Percentiles rank a stretch among this genome's conserved stretches.
Conservation (phyloP, 176 grass and related monocot species). For the Chrysopogon serrulatus region DNA sequence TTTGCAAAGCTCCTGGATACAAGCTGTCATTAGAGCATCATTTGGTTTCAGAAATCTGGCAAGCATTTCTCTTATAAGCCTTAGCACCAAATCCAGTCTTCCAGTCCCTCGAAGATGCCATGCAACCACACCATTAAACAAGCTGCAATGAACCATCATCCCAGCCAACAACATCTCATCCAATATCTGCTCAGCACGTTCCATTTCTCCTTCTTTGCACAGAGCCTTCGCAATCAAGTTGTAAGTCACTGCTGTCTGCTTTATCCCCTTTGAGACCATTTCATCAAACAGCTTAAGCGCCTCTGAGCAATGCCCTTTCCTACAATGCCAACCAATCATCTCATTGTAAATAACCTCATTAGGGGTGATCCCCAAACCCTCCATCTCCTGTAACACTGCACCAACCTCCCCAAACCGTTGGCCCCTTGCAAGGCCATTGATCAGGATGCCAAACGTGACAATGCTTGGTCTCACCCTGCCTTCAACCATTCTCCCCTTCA, state of each 20-base stretch:
- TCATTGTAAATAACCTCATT: constrained; percentile 88
- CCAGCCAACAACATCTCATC: constrained; percentile 70
- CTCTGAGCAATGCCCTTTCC: constrained; percentile 37
- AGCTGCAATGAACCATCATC: constrained; percentile 54
- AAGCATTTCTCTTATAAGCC: constrained; percentile 58
- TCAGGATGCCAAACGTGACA: constrained; percentile 74
- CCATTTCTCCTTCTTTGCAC: constrained; percentile 70
- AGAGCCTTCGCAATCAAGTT: constrained; percentile 58
- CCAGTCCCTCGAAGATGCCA: constrained; percentile 45
- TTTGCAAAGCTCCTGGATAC: constrained; percentile 60
- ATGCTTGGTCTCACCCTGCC: constrained; percentile 46
- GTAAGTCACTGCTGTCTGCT: constrained; percentile 67
- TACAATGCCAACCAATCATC: constrained; percentile 75
- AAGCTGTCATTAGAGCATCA: constrained; percentile 72
- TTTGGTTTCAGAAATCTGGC: constrained; percentile 69
- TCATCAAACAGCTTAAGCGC: constrained; percentile 53
- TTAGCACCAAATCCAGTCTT: constrained; percentile 54
- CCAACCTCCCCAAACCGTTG: constrained; percentile 45
- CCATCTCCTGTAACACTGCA: constrained; percentile 57
- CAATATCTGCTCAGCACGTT: constrained; percentile 56
- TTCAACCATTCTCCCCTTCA: constrained; percentile 64
- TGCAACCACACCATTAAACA: constrained; percentile 70
- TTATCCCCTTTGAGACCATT: constrained; percentile 57
- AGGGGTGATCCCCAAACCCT: constrained; percentile 42
- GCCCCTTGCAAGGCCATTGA: constrained; percentile 68